These are phyloP conservation scores for Diutina neorugosa DNA, from an alignment of 1,139 yeast species.

Conservation along the genomic window DNA sequence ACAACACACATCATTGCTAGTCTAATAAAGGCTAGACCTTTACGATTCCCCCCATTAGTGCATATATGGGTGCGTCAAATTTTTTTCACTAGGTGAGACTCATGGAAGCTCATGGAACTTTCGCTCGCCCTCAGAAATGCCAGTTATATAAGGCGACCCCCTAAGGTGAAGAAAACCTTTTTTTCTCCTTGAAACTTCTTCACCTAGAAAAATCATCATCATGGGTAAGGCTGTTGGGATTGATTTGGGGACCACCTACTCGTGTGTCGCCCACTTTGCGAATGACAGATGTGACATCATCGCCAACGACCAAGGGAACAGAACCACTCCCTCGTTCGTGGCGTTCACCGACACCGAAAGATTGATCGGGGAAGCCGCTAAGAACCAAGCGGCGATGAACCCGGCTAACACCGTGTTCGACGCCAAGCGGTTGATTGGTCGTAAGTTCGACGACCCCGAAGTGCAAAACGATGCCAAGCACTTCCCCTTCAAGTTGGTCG, in stretches of 20 bases:
- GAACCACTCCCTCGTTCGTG: slow-evolving; percentile 31
- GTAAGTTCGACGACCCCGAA: slow-evolving; percentile 47
- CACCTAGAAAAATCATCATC: neutral
- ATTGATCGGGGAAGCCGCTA: slow-evolving; percentile 13
- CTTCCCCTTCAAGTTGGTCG: slow-evolving; percentile 49
- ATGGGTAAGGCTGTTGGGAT: slow-evolving; percentile 40
- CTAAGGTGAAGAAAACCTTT: neutral
- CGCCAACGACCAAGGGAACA: slow-evolving; percentile 5
- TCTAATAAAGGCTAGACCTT: too few species aligned
- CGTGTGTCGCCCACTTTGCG: slow-evolving; percentile 46
- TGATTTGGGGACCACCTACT: slow-evolving; percentile 78
- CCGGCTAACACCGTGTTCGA: slow-evolving; percentile 56
- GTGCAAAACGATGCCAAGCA: slow-evolving; percentile 47
- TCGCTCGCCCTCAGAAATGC: neutral
- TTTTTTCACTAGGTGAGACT: neutral
- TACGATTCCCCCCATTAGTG: too few species aligned
- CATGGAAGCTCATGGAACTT: slow-evolving; percentile 3
- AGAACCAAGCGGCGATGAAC: slow-evolving; percentile 21
- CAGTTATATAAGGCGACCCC: neutral
- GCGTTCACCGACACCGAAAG: slow-evolving; percentile 59
- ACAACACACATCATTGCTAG: too few species aligned
- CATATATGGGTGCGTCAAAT: neutral
- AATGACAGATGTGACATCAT: slow-evolving; percentile 61
- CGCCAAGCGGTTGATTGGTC: slow-evolving; percentile 59
- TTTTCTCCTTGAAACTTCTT: slow-evolving; percentile 4